Evolutionary conservation across 1,284 basidiomycete species (phyloP), one percentile per base, ranked within the genome.

Genomic region (Ustilago tritici): DNA sequence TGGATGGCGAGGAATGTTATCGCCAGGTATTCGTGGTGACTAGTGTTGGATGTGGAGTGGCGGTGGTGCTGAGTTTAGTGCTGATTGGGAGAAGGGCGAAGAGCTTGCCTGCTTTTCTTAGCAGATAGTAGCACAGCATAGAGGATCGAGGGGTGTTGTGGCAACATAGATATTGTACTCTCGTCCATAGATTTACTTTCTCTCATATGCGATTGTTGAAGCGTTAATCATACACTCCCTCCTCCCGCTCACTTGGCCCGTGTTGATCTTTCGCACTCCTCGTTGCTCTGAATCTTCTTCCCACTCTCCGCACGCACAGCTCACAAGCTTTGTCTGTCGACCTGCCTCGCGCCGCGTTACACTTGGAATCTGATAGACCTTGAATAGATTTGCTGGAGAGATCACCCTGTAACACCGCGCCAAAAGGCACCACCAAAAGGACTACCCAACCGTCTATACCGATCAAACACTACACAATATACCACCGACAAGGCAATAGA

Each of bases 1-100:
- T 72, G 49, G 64, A 78, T 19, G 84, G 84, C 5, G 82, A 84
- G 35, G 84, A 83, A 56, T 85, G 84, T 65, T 85, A 85, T 57
- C 54, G 84, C 3, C 61, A 79, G 10, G 82, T 84, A 12, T 85
- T 85, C 63, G 58, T 76, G 4, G 60, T 83, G 31, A 85, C 84
- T 3, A 61, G 62, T 12, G 36, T 72, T 0, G 82, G 80, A 11
- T 82, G 82, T 53, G 53, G 58, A 0, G 17, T 79, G 1, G 83
- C 84, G 12, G 35, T 81, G 19, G 65, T 68, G n/a, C 14, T 80
- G 10, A 79, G 76, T 60, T 9, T 79, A 41, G 73, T 78, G 19
- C 68, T 85, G 40, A 71, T 85, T 12, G 62, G 14, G 4, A 68
- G 76, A 35, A 6, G 76, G 12, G 65, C 76, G 15, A 66, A 23